Evolutionary conservation across 352 stramenopile genomes (phyloP), one percentile per base, ranked within the genome.

Genomic region (Sclerospora graminicola): DNA sequence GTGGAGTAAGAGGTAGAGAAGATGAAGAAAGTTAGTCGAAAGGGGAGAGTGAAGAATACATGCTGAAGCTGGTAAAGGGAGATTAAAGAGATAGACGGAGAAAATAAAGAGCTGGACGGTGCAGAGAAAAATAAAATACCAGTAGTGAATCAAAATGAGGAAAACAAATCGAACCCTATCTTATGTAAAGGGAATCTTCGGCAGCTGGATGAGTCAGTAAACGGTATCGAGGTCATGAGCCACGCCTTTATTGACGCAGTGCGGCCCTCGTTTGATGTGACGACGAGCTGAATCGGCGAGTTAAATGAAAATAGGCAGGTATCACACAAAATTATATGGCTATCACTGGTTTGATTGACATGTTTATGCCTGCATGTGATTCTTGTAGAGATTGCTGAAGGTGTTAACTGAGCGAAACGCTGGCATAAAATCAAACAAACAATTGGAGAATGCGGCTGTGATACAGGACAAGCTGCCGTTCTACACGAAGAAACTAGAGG

Each of bases 211-310:
- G 48, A 39, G 2, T 62, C 57, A 14, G 30, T 74, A n/a, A 58
- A 80, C 34, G 76, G 69, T 20, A n/a, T n/a, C n/a, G n/a, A n/a
- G n/a, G n/a, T n/a, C n/a, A n/a, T n/a, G n/a, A n/a, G n/a, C n/a
- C n/a, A n/a, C n/a, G n/a, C n/a, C n/a, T n/a, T n/a, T n/a, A n/a
- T n/a, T n/a, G n/a, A n/a, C n/a, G n/a, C n/a, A 44, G 38, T 89
- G 5, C 58, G 72, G 41, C 77, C 77, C 4, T 80, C 71, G 27
- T 45, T 89, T 11, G 73, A 89, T 30, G 59, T 60, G 13, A 75
- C 77, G 24, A 82, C 86, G 42, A 56, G 69, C n/a, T 69, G 77
- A 46, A 86, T 89, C 72, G 53, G 61, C 19, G 77, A 89, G 56
- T 63, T 89, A 32, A 63, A 64, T 39, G 60, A 62, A 47, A 71